Base-by-base conservation (phyloP, 2,329 filamentous ascomycete species). In the Diaporthe sp. region DNA sequence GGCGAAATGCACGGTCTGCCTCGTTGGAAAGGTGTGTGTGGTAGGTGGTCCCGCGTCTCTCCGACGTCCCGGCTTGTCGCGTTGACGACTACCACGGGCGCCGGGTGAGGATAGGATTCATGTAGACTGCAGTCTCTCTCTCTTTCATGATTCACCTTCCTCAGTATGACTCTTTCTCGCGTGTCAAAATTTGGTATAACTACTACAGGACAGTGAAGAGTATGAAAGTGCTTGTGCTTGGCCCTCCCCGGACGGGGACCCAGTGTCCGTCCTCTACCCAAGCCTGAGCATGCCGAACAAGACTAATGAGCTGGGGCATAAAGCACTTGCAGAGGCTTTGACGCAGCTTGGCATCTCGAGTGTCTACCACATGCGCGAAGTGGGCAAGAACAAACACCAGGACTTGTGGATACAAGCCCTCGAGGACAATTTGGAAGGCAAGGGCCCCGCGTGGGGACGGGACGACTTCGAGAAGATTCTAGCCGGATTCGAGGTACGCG, bases 321-420 rank as follows among this genome's bases (percentile, higher is more conserved):
- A 10, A 82, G 82, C 82, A 12, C 77, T 83, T 17, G 79, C 80
- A 8, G 79, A 82, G 42, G 82, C 82, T 22, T 79, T 84, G 12
- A 74, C 68, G 25, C 73, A 79, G 37, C 78, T 84, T 4, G 80
- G 79, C 10, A 80, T 82, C 62, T 76, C 78, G 4, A 82, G 82
- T 13, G 78, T 84, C 67, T 84, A 85, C 73, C 81, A 83, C 74
- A 81, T 83, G 77, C 80, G 81, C 22, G 83, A 84, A 37, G 81
- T 82, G 25, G 78, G 75, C 57, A 81, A 82, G 69, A 81, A 81
- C 75, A 77, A 79, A 25, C 81, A 85, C 73, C 80, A 81, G 31
- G 78, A 75, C 0, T 76, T 85, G 12, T 84, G 84, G 83, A 74
- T 80, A 37, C 80, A 83, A 55, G 82, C 84, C 10, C 79, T 82